Evolutionary conservation across 2,329 filamentous ascomycete species (phyloP).

Genomic region (Scleromitrula shiraiana): DNA sequence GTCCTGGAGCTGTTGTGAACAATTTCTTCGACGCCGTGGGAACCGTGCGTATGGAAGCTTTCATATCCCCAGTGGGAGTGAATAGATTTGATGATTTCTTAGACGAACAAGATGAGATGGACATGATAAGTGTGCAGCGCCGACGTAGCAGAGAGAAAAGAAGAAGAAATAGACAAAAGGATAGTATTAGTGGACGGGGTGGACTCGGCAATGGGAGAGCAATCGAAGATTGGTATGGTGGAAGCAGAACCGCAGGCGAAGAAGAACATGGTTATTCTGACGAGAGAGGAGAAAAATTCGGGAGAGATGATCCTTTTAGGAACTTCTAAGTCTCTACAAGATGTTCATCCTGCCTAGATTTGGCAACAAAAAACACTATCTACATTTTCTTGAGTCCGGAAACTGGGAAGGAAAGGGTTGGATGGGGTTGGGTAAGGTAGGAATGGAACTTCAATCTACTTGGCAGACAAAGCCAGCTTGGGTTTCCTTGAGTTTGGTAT

Average conservation of each 20-base stretch:
- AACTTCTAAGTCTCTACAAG: constrained; percentile 44
- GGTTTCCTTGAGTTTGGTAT: not conserved
- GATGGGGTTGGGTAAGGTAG: not conserved
- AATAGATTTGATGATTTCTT: constrained; percentile 25
- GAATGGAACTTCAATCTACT: not conserved
- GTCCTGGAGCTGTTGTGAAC: constrained; percentile 27
- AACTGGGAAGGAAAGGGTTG: not conserved
- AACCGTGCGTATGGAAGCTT: constrained; percentile 94
- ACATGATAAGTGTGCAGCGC: constrained; percentile 21
- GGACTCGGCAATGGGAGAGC: constrained; percentile 32
- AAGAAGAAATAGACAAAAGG: constrained; percentile 23
- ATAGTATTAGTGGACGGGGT: constrained; percentile 22
- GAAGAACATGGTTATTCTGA: constrained; percentile 40
- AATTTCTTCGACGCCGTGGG: constrained; percentile 80
- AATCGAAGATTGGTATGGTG: constrained; percentile 43
- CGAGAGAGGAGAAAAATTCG: constrained; percentile 28
- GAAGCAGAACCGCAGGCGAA: constrained; percentile 40
- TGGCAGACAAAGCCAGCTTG: not conserved
- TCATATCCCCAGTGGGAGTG: constrained; percentile 59
- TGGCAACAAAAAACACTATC: not conserved
- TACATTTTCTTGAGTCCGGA: constrained; percentile 9
- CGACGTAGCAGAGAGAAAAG: constrained; percentile 23
- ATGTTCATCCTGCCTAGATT: too few species aligned
- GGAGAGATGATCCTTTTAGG: constrained; percentile 53
- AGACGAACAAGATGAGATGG: constrained; percentile 29